Evolutionary conservation across 192 early-diverging fungal species (phyloP), one percentile per base, ranked within the genome.

Genomic region (Entomortierella lignicola): DNA sequence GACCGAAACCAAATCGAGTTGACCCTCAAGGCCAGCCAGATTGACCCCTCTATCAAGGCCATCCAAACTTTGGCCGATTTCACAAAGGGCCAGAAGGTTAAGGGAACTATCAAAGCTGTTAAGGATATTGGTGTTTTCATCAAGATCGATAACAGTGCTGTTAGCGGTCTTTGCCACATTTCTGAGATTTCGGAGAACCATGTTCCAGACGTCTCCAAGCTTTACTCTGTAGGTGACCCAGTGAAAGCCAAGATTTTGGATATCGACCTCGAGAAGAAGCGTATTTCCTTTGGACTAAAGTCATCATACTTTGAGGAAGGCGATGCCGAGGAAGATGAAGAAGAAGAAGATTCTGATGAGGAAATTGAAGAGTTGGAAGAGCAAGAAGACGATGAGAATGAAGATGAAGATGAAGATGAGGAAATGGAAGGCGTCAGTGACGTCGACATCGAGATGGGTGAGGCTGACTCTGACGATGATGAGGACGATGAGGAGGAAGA

Each of bases 141-240:
- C 64, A 89, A 91, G 74, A 85, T 96, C 15, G 88, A 95, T 42
- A 87, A 94, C 66, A 88, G 85, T 68, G 82, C 84, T 60, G 72
- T 96, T 26, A 91, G 86, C 50, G 96, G 96, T 60, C 86, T 97
- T 34, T 97, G 96, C 75, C 95, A 96, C 72, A 88, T 85, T 26
- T 89, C 91, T 34, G 90, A 97, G 85, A 89, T 95, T 57, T 92
- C 94, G 3, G 96, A 97, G 82, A 91, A 88, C 56, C 86, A 84
- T n/a, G 85, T 91, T 30, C 87, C 86, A 0, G 88, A 90, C 42
- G 84, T 95, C 26, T 85, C 87, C 17, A 87, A 88, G 64, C 72
- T 98, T 47, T 98, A 95, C 69, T 80, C 87, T 60, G 82, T 94
- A 23, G 96, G 96, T 32, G 94, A 97, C 70, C 85, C 89, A 4